Percentiles rank a stretch among this genome's conserved stretches.
Evolutionary conservation across 768 basidiomycete genomes (phyloP).

Genomic region (Suillus brevipes): DNA sequence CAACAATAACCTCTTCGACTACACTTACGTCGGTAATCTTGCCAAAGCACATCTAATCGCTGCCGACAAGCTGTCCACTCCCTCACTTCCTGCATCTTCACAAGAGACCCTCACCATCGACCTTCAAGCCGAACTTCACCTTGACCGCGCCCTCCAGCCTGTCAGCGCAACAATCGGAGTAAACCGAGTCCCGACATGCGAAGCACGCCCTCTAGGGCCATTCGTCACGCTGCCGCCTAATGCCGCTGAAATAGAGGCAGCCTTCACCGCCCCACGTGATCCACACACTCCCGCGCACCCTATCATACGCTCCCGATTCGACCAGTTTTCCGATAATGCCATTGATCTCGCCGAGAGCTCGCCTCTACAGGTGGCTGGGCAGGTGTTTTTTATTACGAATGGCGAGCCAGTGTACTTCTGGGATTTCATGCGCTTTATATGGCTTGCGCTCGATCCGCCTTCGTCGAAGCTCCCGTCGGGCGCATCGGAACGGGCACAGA

Average conservation of each 20-base stretch:
- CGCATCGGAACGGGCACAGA: slow-evolving; percentile 45
- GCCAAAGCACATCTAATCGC: slow-evolving; percentile 94
- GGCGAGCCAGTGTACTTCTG: slow-evolving; percentile 96
- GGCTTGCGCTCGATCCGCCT: slow-evolving; percentile 64
- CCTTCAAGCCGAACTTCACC: slow-evolving; percentile 37
- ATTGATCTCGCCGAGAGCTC: slow-evolving; percentile 52
- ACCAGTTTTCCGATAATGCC: slow-evolving; percentile 65
- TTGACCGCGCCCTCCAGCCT: slow-evolving; percentile 55
- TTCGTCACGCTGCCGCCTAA: slow-evolving; percentile 62
- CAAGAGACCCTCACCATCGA: slow-evolving; percentile 12
- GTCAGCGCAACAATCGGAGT: slow-evolving; percentile 66
- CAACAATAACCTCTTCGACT: slow-evolving; percentile 93
- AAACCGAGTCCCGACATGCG: slow-evolving; percentile 73
- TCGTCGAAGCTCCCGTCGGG: slow-evolving; percentile 33
- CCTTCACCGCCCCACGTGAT: slow-evolving; percentile 50
- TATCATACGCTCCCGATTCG: slow-evolving; percentile 77
- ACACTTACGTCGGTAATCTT: slow-evolving; percentile 96
- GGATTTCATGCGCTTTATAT: slow-evolving; percentile 86
- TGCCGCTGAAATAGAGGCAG: slow-evolving; percentile 54
- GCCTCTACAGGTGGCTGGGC: slow-evolving; percentile 83
- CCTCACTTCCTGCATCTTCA: slow-evolving; percentile 45
- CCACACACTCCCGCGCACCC: slow-evolving; percentile 43
- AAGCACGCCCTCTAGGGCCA: slow-evolving; percentile 82
- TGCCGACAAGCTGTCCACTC: slow-evolving; percentile 75
- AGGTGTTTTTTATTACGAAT: slow-evolving; percentile 96